Evolutionary conservation across 129 eudicot genomes (phyloP), one percentile per base, ranked within the genome.

Genomic region (Saposhnikovia divaricata): DNA sequence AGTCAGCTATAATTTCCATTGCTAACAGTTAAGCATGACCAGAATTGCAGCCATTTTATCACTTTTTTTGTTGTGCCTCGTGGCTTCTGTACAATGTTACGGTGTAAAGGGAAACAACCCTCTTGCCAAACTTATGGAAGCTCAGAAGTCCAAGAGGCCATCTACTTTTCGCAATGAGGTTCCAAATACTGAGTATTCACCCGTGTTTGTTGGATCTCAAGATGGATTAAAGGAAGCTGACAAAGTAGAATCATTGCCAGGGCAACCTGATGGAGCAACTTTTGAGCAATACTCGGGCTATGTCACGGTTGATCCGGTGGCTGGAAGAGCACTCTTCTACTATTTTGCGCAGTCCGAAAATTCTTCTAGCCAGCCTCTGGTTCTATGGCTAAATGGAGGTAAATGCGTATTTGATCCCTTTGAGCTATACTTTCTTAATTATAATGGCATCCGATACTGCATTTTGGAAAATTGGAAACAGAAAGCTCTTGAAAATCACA

Each of bases 311-410:
- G 83, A 79, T 66, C 77, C 83, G 3, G 42, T 6, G 2, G 75
- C 81, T 4, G 83, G 75, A 46, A 71, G 76, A 74, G 82, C 78
- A 5, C 38, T 82, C 61, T 82, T 77, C 74, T 82, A 82, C 73
- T 82, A 82, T 71, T 72, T 82, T 78, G 85, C 40, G 0, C 82
- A 82, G 69, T 82, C 85, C 0, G 46, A 48, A 34, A 71, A 78
- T 47, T 21, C 85, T 44, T 71, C 81, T n/a, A 40, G 39, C 6
- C 79, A 78, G 66, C 82, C 85, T 34, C 66, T 82, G 19, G 82
- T 82, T 14, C 46, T 82, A 57, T 82, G 85, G 85, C 82, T 82
- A 3, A 78, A 78, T 78, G 85, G 85, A 78, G 85, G 85, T 72
- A 78, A 42, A 23, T 43, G 53, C 0, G 19, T 10, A 74, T 80